Conservation (phyloP, 2,329 filamentous ascomycete species). For the Apiospora pterosperma region DNA sequence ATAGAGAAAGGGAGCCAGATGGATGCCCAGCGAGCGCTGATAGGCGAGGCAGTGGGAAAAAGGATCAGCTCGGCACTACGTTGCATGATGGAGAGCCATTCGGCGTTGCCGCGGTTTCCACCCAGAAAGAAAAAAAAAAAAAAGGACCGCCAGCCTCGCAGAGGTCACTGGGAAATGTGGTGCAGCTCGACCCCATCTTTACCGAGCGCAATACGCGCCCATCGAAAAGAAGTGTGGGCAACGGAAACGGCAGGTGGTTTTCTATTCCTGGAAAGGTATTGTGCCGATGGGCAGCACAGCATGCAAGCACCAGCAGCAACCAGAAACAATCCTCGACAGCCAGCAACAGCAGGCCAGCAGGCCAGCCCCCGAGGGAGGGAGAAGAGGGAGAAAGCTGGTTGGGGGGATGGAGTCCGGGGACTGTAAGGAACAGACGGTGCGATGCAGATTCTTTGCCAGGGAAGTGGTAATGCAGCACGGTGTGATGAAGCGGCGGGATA, state of each 20-base stretch:
- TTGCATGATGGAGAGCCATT: slow-evolving; percentile 1
- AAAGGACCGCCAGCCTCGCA: neutral
- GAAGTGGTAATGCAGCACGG: neutral
- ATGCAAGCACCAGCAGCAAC: neutral
- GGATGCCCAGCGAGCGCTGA: neutral
- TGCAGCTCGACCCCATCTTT: neutral
- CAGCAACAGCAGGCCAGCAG: neutral
- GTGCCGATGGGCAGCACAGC: neutral
- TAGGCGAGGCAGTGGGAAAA: neutral
- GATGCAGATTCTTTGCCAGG: neutral
- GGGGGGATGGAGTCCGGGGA: neutral
- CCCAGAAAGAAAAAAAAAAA: neutral
- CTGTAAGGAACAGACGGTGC: neutral
- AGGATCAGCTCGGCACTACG: neutral
- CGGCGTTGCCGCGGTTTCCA: neutral
- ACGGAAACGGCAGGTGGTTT: slow-evolving; percentile 2
- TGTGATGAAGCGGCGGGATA: neutral
- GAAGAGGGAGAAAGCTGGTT: neutral
- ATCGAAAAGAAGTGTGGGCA: neutral
- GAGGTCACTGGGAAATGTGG: neutral
- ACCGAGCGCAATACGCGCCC: neutral
- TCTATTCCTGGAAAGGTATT: slow-evolving; percentile 1
- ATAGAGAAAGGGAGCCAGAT: neutral
- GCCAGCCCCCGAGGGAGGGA: neutral
- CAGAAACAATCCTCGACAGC: neutral